Percentiles rank a stretch among this genome's conserved stretches.
These are phyloP conservation scores for Fusarium sp. DNA, from an alignment of 2,329 filamentous ascomycete genomes.

Conservation along the genomic window DNA sequence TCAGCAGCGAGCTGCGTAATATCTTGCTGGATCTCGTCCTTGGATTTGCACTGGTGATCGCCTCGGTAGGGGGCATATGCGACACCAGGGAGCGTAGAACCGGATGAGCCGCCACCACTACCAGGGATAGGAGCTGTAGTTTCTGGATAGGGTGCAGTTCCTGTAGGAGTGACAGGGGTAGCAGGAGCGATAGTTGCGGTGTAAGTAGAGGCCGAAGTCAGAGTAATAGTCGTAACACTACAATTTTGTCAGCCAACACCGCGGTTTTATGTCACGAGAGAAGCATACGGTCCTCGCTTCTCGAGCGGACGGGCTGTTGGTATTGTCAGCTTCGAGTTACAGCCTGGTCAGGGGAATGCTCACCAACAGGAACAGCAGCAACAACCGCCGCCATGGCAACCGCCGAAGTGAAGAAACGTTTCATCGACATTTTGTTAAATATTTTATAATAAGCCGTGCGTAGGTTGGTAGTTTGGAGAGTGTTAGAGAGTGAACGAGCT, in stretches of 20 bases:
- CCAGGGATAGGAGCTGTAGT: neutral
- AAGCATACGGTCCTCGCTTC: constrained; percentile 22
- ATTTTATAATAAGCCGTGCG: neutral
- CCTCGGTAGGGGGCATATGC: constrained; percentile 60
- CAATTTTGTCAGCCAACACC: neutral
- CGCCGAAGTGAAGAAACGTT: constrained; percentile 35
- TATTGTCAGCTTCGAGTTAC: neutral
- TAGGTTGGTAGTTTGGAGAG: neutral
- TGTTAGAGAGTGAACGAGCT: constrained; percentile 24
- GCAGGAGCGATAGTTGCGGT: constrained; percentile 22
- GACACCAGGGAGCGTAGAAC: constrained; percentile 49
- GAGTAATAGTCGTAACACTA: constrained; percentile 26
- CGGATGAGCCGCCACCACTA: neutral
- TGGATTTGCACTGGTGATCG: constrained; percentile 71
- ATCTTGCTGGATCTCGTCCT: constrained; percentile 69
- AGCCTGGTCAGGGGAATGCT: neutral
- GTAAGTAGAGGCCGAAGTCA: constrained; percentile 26
- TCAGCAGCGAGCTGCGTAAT: constrained; percentile 60
- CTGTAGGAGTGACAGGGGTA: constrained; percentile 1
- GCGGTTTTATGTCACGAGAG: neutral
- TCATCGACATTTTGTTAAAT: constrained; percentile 30
- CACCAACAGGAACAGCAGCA: constrained; percentile 38
- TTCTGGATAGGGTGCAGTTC: neutral
- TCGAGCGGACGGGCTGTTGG: constrained; percentile 19
- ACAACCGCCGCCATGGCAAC: constrained; percentile 35